These are phyloP conservation scores for Sisymbrium irio DNA, from an alignment of 345 rosid species.

Conservation along the genomic window DNA sequence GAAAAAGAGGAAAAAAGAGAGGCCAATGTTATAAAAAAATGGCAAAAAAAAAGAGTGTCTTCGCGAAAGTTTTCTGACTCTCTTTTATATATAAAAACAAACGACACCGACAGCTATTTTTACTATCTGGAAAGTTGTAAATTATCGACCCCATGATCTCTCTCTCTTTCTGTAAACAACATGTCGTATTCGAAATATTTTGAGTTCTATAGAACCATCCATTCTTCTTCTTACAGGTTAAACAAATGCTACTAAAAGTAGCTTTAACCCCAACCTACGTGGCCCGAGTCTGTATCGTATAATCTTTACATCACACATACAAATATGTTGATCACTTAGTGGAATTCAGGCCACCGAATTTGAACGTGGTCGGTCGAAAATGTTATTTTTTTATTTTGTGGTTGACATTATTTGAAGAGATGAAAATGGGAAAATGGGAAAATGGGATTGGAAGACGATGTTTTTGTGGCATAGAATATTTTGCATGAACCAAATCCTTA, in stretches of 20 bases:
- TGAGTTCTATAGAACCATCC: conserved; percentile 16
- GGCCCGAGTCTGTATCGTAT: conserved; percentile 5
- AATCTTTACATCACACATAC: neutral
- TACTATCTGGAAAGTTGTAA: conserved; percentile 24
- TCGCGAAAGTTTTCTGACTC: conserved; percentile 8
- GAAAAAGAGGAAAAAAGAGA: too few species aligned
- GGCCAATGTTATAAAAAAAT: neutral
- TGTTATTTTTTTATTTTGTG: neutral
- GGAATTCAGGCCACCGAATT: neutral
- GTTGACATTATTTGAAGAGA: neutral
- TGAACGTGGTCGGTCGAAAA: conserved; percentile 1
- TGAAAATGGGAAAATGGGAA: neutral
- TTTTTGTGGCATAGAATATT: too few species aligned
- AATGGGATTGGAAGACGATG: too few species aligned
- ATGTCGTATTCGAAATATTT: neutral
- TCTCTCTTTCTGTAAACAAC: neutral
- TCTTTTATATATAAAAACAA: neutral
- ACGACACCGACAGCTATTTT: conserved; percentile 25
- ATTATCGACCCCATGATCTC: conserved; percentile 15
- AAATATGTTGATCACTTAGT: neutral
- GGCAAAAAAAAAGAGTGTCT: neutral
- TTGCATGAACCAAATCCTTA: too few species aligned
- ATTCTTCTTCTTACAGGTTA: conserved; percentile 2
- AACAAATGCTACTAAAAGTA: conserved; percentile 5
- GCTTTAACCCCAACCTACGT: conserved; percentile 1